Base-by-base conservation (phyloP, 73 alveolate genomes). In the Paramecium bursaria region DNA sequence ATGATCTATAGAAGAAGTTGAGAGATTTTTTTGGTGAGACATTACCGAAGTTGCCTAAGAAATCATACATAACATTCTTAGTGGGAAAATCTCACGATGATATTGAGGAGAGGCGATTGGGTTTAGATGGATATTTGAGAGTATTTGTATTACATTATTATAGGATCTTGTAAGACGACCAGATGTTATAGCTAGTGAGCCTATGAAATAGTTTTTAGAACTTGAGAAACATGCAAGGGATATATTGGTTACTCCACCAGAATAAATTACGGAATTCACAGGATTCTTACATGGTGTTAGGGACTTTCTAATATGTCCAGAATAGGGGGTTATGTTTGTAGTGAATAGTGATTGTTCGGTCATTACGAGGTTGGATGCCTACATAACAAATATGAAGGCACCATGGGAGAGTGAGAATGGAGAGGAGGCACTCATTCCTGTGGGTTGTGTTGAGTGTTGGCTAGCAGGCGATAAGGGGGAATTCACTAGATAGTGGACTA, bases 371-470 rank as follows among this genome's bases (percentile, higher is more conserved):
- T 48, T 79, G 25, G 89, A 79, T 79, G 89, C 89, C 23, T 79
- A 79, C 54, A 17, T 79, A 14, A 79, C 89, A 42, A 79, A 79
- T 55, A 79, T 79, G 89, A 79, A 79, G 44, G 61, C 48, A 49
- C 89, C 89, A 10, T 79, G 89, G 89, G 89, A 79, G 54, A 49
- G 57, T 19, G 89, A 79, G 53, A 53, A 79, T 5, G 85, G 76
- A 26, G 75, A 61, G 31, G 21, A 79, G 19, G 57, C 89, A 23
- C 39, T 79, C 9, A 61, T 79, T 25, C 76, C 89, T 11, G 89
- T 79, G 7, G 89, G 89, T n/a, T 53, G 85, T 42, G 67, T 79
- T 14, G 89, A 79, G 54, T 79, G 89, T 33, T 79, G 89, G 89
- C 15, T 54, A 6, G 51, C 51, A 54, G 3, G 35, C 22, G 76